These are phyloP conservation scores for Lachnellula cervina DNA, from an alignment of 2,329 filamentous ascomycete species.

Conservation along the genomic window DNA sequence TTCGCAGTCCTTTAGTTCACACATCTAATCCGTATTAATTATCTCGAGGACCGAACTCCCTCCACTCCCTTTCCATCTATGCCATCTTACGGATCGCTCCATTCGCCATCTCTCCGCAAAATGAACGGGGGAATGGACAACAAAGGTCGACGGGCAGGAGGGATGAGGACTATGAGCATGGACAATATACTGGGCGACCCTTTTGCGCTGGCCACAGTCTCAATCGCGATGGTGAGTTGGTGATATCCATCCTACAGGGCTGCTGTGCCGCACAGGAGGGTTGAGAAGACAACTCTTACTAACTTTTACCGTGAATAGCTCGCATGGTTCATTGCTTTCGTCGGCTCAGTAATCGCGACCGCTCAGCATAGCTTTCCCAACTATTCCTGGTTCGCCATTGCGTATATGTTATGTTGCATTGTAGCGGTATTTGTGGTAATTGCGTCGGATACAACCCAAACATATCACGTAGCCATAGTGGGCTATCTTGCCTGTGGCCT, in stretches of 20 bases:
- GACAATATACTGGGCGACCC: conserved; percentile 94
- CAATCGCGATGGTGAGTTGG: conserved; percentile 74
- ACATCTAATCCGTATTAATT: conserved; percentile 8
- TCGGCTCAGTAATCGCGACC: conserved; percentile 74
- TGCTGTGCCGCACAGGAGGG: conserved; percentile 4
- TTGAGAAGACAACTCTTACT: conserved; percentile 25
- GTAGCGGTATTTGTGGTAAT: conserved; percentile 75
- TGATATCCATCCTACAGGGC: not conserved
- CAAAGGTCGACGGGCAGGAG: conserved; percentile 44
- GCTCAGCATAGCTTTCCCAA: conserved; percentile 62
- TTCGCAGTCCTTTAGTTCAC: conserved; percentile 12
- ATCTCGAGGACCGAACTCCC: conserved; percentile 11
- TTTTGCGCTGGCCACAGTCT: conserved; percentile 90
- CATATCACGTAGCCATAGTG: conserved; percentile 87
- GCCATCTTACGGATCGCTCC: conserved; percentile 68
- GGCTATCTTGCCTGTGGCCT: conserved; percentile 81
- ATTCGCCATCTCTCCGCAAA: conserved; percentile 72
- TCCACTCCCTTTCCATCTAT: conserved; percentile 38
- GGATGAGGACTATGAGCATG: conserved; percentile 59
- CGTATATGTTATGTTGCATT: conserved; percentile 82
- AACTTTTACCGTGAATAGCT: conserved; percentile 51
- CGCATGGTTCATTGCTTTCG: conserved; percentile 90
- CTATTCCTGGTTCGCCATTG: conserved; percentile 87
- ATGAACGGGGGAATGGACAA: conserved; percentile 68
- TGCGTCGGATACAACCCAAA: conserved; percentile 76